Evolutionary conservation across 106 monocot genomes (phyloP).

Genomic region (Gastrodia elata): DNA sequence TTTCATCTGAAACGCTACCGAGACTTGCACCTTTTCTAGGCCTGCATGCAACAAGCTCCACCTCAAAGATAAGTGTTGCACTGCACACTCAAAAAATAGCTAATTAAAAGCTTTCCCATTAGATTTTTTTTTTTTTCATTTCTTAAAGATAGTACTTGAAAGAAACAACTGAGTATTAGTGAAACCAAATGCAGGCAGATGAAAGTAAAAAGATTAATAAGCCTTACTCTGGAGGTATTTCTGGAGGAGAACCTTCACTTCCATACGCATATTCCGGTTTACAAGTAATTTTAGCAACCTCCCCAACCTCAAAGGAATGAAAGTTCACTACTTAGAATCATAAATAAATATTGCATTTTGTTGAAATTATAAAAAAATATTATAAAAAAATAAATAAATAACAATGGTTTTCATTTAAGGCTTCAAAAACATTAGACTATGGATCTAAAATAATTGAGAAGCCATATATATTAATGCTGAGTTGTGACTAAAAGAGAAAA

Average conservation of each 20-base stretch:
- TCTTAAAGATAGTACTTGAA: neutral
- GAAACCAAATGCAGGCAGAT: neutral
- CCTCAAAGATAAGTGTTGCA: conserved; percentile 82
- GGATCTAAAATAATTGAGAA: neutral
- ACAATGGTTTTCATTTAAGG: neutral
- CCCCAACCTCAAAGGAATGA: conserved; percentile 63
- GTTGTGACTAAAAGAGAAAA: too few relatives aligned
- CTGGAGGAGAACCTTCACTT: conserved; percentile 84
- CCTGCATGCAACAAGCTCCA: conserved; percentile 78
- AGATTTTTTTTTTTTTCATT: neutral
- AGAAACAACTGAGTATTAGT: neutral
- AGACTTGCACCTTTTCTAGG: conserved; percentile 82
- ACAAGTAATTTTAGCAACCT: conserved; percentile 88
- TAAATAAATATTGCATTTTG: too few relatives aligned
- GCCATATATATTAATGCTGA: too few relatives aligned
- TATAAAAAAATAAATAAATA: too few relatives aligned
- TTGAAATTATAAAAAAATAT: too few relatives aligned
- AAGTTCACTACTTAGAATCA: neutral
- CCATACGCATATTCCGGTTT: conserved; percentile 97
- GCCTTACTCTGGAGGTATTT: conserved; percentile 85
- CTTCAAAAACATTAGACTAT: neutral
- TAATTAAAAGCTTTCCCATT: neutral
- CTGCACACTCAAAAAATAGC: conserved; percentile 19
- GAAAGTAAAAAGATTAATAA: neutral
- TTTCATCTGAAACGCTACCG: conserved; percentile 63